Evolutionary conservation across 2,329 filamentous ascomycete species (phyloP).

Genomic region (Aciculosporium take): DNA sequence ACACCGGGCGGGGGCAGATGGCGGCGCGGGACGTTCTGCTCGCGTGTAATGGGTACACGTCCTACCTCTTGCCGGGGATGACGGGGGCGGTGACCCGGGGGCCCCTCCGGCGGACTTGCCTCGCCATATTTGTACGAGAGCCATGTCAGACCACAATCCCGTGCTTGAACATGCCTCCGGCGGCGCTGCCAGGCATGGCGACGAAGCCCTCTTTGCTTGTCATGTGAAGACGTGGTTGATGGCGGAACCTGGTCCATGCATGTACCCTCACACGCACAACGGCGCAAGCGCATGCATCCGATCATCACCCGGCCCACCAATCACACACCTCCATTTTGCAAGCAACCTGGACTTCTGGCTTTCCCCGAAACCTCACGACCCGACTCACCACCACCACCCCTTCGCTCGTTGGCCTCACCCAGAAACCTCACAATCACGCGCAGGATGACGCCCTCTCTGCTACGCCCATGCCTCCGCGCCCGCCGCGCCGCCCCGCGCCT

Average conservation of each 20-base stretch:
- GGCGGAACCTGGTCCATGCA: too few species aligned
- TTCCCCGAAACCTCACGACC: constrained; percentile 13
- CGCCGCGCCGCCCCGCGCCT: constrained; percentile 49
- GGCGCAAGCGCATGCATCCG: constrained; percentile 7
- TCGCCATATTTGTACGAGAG: too few species aligned
- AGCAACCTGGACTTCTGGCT: constrained; percentile 4
- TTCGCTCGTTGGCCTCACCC: constrained; percentile 8
- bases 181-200: too few species aligned
- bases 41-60: constrained; percentile 75
- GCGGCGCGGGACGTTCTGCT: constrained; percentile 51
- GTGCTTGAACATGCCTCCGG: too few species aligned
- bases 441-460: constrained; percentile 60
- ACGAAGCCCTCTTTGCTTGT: too few species aligned
- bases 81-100: constrained; percentile 60
- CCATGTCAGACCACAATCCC: too few species aligned
- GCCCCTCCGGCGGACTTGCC: too few species aligned
- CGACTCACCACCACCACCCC: constrained; percentile 9
- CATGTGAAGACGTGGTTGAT: too few species aligned
- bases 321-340: constrained; percentile 13
- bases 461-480: constrained; percentile 55
- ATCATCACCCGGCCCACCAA: constrained; percentile 11
- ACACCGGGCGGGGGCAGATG: constrained; percentile 57
- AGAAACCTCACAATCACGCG: constrained; percentile 52
- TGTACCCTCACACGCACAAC: too few species aligned
- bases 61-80: constrained; percentile 55